A percentile compares a stretch with the other conserved stretches of the same genome.
phyloP scores from a whole-genome alignment of 495 filamentous ascomycete genomes.

The Cetradonia linearis region DNA sequence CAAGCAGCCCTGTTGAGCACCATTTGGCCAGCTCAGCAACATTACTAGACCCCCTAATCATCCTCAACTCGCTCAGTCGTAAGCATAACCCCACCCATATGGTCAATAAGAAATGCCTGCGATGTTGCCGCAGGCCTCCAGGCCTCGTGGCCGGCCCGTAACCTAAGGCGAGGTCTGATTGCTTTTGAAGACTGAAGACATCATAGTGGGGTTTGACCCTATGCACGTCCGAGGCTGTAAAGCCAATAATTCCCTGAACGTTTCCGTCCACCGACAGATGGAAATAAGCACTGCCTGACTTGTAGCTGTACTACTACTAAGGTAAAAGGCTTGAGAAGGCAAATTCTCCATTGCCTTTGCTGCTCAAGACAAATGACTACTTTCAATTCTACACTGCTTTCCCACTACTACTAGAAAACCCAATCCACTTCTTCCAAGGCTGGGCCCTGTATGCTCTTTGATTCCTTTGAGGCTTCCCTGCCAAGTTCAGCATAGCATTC shows the following conservation, averaged over 20 bases:
- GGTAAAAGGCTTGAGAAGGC: not conserved
- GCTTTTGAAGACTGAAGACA: not conserved
- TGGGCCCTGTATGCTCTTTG: not conserved
- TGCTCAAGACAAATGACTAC: not conserved
- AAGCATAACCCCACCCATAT: constrained; percentile 2
- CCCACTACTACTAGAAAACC: not conserved
- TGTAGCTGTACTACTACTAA: constrained; percentile 2
- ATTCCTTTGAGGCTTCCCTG: not conserved
- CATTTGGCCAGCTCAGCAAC: constrained; percentile 1
- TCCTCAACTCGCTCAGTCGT: not conserved
- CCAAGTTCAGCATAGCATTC: not conserved
- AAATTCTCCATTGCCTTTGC: not conserved
- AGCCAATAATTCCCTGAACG: constrained; percentile 3
- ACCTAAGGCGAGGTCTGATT: constrained; percentile 11
- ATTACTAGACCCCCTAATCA: not conserved
- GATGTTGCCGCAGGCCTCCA: constrained; percentile 6
- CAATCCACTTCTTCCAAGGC: not conserved
- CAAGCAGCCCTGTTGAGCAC: not conserved
- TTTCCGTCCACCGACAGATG: not conserved
- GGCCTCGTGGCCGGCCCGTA: constrained; percentile 23
- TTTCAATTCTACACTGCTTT: not conserved
- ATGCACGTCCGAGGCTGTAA: constrained; percentile 7
- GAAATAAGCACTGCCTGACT: constrained; percentile 4
- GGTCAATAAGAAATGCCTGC: not conserved
- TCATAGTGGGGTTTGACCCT: constrained; percentile 11